These are phyloP conservation scores for Phytopythium sindhum DNA, from an alignment of 352 stramenopile species.

Conservation along the genomic window DNA sequence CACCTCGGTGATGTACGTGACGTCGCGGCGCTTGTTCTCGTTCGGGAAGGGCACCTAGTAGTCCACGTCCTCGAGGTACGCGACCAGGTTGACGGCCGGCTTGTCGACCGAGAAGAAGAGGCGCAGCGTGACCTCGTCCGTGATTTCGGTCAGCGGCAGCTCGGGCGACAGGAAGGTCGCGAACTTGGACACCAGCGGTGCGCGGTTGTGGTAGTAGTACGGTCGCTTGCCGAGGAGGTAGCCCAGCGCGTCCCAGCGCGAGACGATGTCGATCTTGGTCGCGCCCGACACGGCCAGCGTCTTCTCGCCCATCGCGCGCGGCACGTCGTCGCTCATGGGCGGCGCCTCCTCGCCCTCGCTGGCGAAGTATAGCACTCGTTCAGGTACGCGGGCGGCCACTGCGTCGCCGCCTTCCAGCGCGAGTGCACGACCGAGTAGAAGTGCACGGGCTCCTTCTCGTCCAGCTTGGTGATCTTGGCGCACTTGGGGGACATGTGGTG, in stretches of 20 bases:
- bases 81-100: slow-evolving; percentile 59
- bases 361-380: slow-evolving; percentile 48
- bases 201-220: slow-evolving; percentile 78
- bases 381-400: slow-evolving; percentile 64
- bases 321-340: slow-evolving; percentile 28
- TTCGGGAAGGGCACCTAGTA: slow-evolving; percentile 69
- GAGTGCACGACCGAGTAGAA: slow-evolving; percentile 79
- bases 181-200: slow-evolving; percentile 42
- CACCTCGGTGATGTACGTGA: slow-evolving; percentile 82
- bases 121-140: slow-evolving; percentile 64
- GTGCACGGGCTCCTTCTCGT: slow-evolving; percentile 72
- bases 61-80: slow-evolving; percentile 79
- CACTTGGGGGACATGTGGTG: slow-evolving; percentile 73
- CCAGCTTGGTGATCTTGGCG: slow-evolving; percentile 45
- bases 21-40: slow-evolving; percentile 69
- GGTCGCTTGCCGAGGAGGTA: slow-evolving; percentile 71
- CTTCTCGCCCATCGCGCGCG: slow-evolving; percentile 22
- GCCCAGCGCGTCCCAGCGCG: slow-evolving; percentile 67
- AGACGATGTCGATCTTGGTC: slow-evolving; percentile 42
- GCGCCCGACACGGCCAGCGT: slow-evolving; percentile 39
- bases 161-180: slow-evolving; percentile 60
- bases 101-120: slow-evolving; percentile 80
- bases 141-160: slow-evolving; percentile 60
- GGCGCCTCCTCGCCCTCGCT: slow-evolving; percentile 45
- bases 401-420: slow-evolving; percentile 60